Conservation (phyloP, 306 rosid genomes). For the Castanea sativa region DNA sequence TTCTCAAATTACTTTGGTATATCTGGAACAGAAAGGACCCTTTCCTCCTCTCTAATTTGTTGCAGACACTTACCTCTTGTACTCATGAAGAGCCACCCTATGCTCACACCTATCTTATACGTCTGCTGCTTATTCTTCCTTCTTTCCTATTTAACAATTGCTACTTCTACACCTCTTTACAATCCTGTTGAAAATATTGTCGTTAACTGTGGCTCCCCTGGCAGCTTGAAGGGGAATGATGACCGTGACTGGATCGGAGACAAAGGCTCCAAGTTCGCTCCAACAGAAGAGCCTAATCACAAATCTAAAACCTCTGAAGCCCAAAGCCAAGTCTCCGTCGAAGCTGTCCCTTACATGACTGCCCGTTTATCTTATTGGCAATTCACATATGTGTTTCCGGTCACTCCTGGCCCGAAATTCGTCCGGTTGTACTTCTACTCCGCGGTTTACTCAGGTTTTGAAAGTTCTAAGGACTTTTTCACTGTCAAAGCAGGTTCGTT, state of each 20-base stretch:
- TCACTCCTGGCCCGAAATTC: slow-evolving; percentile 6
- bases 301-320: neutral
- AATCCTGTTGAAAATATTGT: neutral
- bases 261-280: neutral
- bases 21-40: too few relatives aligned
- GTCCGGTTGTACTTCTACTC: neutral
- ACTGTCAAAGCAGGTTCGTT: neutral
- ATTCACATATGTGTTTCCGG: neutral
- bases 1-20: too few relatives aligned
- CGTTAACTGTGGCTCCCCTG: neutral
- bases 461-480: neutral
- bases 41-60: too few relatives aligned
- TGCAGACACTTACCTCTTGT: too few relatives aligned
- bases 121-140: neutral
- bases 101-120: too few relatives aligned
- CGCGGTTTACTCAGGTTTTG: neutral
- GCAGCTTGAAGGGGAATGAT: neutral
- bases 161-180: neutral
- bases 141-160: neutral
- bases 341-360: neutral
- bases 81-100: too few relatives aligned
- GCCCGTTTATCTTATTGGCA: neutral
- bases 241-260: neutral
- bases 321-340: neutral
- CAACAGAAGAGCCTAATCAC: neutral